Evolutionary conservation across 768 basidiomycete species (phyloP).

Genomic region (Boletus rufocinnamomeus): DNA sequence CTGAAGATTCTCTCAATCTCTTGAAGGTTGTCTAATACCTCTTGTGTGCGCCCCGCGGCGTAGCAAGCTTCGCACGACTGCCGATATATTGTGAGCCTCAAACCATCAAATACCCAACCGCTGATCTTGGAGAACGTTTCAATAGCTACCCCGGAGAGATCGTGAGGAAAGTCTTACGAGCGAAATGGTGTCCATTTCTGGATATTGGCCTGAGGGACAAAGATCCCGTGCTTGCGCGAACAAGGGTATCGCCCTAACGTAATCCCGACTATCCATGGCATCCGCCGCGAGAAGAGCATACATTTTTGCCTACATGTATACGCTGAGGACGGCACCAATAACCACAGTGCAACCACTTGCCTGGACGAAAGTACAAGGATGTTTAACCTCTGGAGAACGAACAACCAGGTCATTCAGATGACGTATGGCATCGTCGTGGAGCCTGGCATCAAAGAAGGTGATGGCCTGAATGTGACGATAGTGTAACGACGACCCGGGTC

Average conservation of each 20-base stretch:
- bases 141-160: neutral
- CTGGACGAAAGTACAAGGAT: constrained; percentile 14
- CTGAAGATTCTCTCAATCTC: constrained; percentile 7
- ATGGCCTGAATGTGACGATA: constrained; percentile 8
- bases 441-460: constrained; percentile 10
- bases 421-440: constrained; percentile 1
- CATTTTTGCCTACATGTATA: constrained; percentile 18
- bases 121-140: constrained; percentile 10
- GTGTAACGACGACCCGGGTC: neutral
- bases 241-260: neutral
- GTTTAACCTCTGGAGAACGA: constrained; percentile 1
- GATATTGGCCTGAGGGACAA: constrained; percentile 13
- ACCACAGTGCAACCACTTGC: constrained; percentile 2
- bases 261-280: constrained; percentile 2
- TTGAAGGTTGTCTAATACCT: neutral
- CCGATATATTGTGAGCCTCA: constrained; percentile 11
- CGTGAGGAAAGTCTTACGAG: constrained; percentile 10
- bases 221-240: constrained; percentile 9
- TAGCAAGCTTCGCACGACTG: constrained; percentile 15
- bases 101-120: constrained; percentile 19
- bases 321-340: neutral
- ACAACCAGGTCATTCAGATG: neutral
- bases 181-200: constrained; percentile 15
- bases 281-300: constrained; percentile 13
- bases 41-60: neutral